Base-by-base conservation (phyloP, 495 filamentous ascomycete species). In the Penicillium argentinense region DNA sequence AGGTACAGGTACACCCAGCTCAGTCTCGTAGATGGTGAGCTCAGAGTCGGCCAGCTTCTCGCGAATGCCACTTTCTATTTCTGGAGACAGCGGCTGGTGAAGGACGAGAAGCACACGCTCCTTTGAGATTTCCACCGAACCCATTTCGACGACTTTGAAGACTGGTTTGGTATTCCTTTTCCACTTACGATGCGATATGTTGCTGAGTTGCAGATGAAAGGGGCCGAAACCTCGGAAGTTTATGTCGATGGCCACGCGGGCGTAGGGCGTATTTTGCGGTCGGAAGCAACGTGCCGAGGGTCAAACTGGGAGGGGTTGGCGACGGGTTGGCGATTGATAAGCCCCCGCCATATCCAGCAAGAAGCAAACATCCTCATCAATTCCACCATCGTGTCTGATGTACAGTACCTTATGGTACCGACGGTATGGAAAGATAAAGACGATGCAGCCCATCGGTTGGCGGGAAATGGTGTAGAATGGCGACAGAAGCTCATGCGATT, bases 11-110 rank as follows among this genome's bases (percentile, higher is more conserved):
- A 23, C 22, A 18, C 36, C 51, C 23, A n/a, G 14, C 39, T 52
- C 49, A 3, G 54, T 33, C 7, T 32, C 34, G 38, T 62, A 49
- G 42, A 67, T 62, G 12, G 60, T 73, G 13, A 84, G 56, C 27
- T 82, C 57, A 19, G 80, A 61, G 33, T 77, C 64, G 3, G 82
- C 75, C 50, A 78, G 81, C 23, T 76, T 68, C 29, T 62, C 56
- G 27, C 62, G 57, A 28, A 86, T 67, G 2, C 51, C 38, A 12
- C 74, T 63, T 24, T 78, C 30, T 40, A 76, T 64, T 13, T 53
- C 49, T 1, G 45, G 53, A 6, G 78, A 70, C 9, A 59, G 13
- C 12, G 70, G 49, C 1, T 62, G 57, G 38, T 66, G 70, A 5
- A 79, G 57, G 14, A 80, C 38, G 48, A 79, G 46, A 48, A 78